Conservation (phyloP, 2,329 filamentous ascomycete species). For the Plectosphaerella sp. region DNA sequence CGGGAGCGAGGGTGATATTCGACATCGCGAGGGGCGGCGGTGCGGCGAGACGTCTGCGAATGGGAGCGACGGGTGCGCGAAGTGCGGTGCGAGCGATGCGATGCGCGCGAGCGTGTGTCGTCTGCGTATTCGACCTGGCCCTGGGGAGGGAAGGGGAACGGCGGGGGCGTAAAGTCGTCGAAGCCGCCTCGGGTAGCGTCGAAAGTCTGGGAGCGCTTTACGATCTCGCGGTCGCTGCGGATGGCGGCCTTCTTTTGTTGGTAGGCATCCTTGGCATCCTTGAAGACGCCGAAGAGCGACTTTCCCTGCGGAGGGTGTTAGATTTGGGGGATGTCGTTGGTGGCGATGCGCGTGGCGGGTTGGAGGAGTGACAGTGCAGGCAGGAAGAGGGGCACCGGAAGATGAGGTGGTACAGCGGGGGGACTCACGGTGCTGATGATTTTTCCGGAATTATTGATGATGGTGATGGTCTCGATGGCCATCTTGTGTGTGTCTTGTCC, state of each 20-base stretch:
- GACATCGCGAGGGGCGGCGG: constrained; percentile 3
- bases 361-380: constrained; percentile 3
- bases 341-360: constrained; percentile 5
- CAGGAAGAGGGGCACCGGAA: constrained; percentile 1
- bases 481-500: constrained; percentile 25
- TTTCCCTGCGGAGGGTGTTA: constrained; percentile 61
- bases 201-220: constrained; percentile 59
- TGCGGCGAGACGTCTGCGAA: constrained; percentile 13
- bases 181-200: constrained; percentile 26
- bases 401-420: neutral
- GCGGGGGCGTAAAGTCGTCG: constrained; percentile 12
- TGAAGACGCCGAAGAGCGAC: constrained; percentile 85
- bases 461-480: constrained; percentile 71
- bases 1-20: constrained; percentile 15
- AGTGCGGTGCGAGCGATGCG: constrained; percentile 35
- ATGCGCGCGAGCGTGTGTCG: constrained; percentile 30
- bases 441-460: constrained; percentile 88
- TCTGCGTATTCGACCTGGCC: constrained; percentile 27
- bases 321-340: neutral
- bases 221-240: constrained; percentile 53
- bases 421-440: constrained; percentile 77
- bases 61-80: constrained; percentile 25
- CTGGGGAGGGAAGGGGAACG: constrained; percentile 5
- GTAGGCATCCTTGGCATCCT: constrained; percentile 85
- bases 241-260: constrained; percentile 82